Conservation (phyloP, 805 yeast genomes). For the Lachancea fermentati region DNA sequence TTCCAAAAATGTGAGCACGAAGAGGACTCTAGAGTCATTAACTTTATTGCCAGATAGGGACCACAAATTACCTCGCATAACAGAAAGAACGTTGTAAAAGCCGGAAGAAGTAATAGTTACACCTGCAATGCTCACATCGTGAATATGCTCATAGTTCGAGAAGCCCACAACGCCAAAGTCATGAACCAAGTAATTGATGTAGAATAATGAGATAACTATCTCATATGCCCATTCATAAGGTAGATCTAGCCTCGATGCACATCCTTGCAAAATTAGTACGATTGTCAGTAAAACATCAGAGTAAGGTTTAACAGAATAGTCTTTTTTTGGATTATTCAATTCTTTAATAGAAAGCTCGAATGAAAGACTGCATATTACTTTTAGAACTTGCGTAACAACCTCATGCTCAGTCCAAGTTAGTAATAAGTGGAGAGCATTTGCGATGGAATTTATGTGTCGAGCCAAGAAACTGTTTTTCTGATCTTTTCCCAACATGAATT, state of each 20-base stretch:
- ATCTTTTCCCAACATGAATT: conserved; percentile 8
- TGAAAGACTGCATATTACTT: conserved; percentile 10
- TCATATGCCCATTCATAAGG: conserved; percentile 12
- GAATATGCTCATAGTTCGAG: conserved; percentile 23
- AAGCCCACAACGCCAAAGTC: conserved; percentile 27
- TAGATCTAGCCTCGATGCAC: neutral
- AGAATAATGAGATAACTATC: conserved; percentile 15
- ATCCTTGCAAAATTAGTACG: conserved; percentile 13
- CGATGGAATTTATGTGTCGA: conserved; percentile 18
- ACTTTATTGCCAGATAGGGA: conserved; percentile 13
- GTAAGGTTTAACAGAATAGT: conserved; percentile 15
- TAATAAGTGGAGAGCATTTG: conserved; percentile 17
- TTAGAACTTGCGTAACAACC: conserved; percentile 6
- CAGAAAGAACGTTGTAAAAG: conserved; percentile 5
- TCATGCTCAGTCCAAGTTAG: conserved; percentile 7
- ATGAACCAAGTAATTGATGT: conserved; percentile 20
- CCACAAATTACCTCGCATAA: conserved; percentile 16
- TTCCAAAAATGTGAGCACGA: conserved; percentile 22
- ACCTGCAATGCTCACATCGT: conserved; percentile 15
- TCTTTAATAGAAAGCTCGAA: conserved; percentile 15
- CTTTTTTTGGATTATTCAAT: conserved; percentile 9
- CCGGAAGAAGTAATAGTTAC: conserved; percentile 3
- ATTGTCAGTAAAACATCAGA: conserved; percentile 19
- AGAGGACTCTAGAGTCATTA: conserved; percentile 20
- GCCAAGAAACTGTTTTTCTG: conserved; percentile 7